A percentile compares a stretch with the other conserved stretches of the same genome.
These are phyloP conservation scores for Camelina neglecta DNA, from an alignment of 345 rosid genomes.

Conservation along the genomic window DNA sequence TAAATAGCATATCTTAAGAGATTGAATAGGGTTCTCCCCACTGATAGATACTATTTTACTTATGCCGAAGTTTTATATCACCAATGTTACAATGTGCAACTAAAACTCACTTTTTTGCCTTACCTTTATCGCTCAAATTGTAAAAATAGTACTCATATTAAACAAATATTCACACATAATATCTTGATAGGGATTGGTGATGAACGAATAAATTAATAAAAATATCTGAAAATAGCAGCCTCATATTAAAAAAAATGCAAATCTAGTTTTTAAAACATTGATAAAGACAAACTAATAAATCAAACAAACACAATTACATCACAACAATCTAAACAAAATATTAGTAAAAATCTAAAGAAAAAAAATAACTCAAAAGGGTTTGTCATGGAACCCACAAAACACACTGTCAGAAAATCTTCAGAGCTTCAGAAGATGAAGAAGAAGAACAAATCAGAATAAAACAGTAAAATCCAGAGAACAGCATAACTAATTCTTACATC, in stretches of 20 bases:
- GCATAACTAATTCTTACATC: constrained; percentile 18
- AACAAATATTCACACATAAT: not conserved
- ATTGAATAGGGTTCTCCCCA: no score
- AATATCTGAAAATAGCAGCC: constrained; percentile 33
- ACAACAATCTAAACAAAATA: constrained; percentile 29
- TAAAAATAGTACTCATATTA: not conserved
- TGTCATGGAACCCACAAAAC: constrained; percentile 44
- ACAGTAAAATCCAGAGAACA: constrained; percentile 26
- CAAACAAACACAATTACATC: constrained; percentile 44
- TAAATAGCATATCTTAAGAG: no score
- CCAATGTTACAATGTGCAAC: not conserved
- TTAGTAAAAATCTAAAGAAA: not conserved
- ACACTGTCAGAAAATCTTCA: constrained; percentile 50
- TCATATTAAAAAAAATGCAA: not conserved
- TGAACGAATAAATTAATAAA: not conserved
- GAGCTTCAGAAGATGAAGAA: constrained; percentile 40
- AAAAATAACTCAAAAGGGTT: constrained; percentile 1
- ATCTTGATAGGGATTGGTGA: not conserved
- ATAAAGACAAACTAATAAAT: constrained; percentile 43
- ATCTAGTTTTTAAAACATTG: constrained; percentile 26
- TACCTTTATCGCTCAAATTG: no score
- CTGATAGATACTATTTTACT: not conserved
- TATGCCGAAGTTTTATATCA: not conserved
- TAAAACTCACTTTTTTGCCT: not conserved
- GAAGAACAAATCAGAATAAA: constrained; percentile 28